Conservation (phyloP, 371 early-diverging fungal species). For the Mucor mucedo region DNA sequence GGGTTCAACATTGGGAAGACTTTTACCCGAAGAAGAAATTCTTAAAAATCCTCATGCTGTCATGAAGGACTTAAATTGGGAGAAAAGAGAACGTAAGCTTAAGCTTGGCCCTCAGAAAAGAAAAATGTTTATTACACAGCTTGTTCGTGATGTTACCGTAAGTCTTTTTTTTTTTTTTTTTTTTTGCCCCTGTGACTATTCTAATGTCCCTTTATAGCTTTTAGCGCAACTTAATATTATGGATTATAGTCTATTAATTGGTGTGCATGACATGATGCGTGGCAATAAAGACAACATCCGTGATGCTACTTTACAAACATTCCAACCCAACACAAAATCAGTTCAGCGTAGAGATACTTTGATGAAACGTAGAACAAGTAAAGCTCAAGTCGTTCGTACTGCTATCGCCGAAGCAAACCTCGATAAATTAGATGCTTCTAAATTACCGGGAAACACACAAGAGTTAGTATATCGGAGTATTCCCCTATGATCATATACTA, state of each 20-base stretch:
- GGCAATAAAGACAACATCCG: slow-evolving; percentile 91
- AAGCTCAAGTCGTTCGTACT: slow-evolving; percentile 71
- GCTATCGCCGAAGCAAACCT: slow-evolving; percentile 79
- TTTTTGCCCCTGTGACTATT: slow-evolving; percentile 18
- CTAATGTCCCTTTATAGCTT: slow-evolving; percentile 65
- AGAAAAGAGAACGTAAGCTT: slow-evolving; percentile 74
- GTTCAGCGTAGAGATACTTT: slow-evolving; percentile 45
- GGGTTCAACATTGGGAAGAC: slow-evolving; percentile 86
- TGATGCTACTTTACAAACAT: slow-evolving; percentile 83
- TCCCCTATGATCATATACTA: background rate
- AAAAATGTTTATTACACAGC: slow-evolving; percentile 82
- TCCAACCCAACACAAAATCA: slow-evolving; percentile 62
- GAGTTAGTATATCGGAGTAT: slow-evolving; percentile 35
- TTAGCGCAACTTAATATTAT: slow-evolving; percentile 82
- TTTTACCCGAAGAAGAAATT: slow-evolving; percentile 77
- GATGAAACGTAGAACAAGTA: slow-evolving; percentile 64
- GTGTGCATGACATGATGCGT: slow-evolving; percentile 84
- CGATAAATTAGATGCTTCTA: slow-evolving; percentile 62
- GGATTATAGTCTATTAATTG: slow-evolving; percentile 93
- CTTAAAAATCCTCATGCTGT: slow-evolving; percentile 82
- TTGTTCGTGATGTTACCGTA: slow-evolving; percentile 83
- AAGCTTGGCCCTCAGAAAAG: slow-evolving; percentile 87
- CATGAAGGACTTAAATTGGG: slow-evolving; percentile 96
- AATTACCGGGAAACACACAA: slow-evolving; percentile 56
- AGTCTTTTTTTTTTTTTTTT: slow-evolving; percentile 25